Conservation (phyloP, 169 alveolate genomes). For the Miamiensis avidus region DNA sequence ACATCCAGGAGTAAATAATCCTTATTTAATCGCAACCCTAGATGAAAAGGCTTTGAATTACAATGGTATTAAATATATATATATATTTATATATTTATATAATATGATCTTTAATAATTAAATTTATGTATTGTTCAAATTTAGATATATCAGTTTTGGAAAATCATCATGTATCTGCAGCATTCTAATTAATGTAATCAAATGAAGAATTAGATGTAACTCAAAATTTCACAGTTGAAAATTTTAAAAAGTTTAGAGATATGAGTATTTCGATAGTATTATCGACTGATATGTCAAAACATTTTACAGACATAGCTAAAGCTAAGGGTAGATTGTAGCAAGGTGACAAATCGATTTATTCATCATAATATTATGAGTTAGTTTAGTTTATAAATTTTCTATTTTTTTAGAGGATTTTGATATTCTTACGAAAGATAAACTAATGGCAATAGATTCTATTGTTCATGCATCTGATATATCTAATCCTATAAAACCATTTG, state of each 20-base stretch:
- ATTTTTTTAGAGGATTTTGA: slow-evolving; percentile 48
- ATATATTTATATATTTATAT: slow-evolving; percentile 4
- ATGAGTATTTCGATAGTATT: slow-evolving; percentile 52
- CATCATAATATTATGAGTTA: neutral
- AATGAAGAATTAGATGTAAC: slow-evolving; percentile 37
- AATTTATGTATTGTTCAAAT: too few species aligned
- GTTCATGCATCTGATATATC: slow-evolving; percentile 46
- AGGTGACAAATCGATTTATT: slow-evolving; percentile 8
- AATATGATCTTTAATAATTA: neutral
- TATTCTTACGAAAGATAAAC: slow-evolving; percentile 34
- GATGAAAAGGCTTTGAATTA: slow-evolving; percentile 56
- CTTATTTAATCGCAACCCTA: slow-evolving; percentile 37
- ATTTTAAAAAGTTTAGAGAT: slow-evolving; percentile 54
- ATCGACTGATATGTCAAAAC: slow-evolving; percentile 70
- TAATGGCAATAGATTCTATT: slow-evolving; percentile 39
- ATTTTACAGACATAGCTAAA: slow-evolving; percentile 51
- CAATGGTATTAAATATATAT: slow-evolving; percentile 55
- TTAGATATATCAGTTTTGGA: slow-evolving; percentile 55
- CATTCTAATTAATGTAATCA: slow-evolving; percentile 34
- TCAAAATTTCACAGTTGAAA: slow-evolving; percentile 21
- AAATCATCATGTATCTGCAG: slow-evolving; percentile 45
- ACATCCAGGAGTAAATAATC: slow-evolving; percentile 55
- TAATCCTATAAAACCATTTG: slow-evolving; percentile 39
- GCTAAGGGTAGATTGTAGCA: slow-evolving; percentile 18
- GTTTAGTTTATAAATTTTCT: too few species aligned